Conservation (phyloP, 2,329 filamentous ascomycete genomes). For the Penicillium sp. region DNA sequence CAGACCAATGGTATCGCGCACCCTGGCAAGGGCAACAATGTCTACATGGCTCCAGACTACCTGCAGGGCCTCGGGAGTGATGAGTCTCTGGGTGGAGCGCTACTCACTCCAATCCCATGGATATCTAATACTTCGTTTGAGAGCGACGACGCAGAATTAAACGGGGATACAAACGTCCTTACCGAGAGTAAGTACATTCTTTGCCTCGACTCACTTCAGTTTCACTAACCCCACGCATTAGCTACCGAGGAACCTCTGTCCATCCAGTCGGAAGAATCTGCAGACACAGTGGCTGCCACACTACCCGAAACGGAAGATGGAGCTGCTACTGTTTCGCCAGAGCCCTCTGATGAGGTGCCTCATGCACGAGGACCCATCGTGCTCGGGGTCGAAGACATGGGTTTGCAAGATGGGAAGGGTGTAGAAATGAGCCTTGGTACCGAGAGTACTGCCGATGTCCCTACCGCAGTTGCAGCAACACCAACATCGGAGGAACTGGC, state of each 20-base stretch:
- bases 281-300: neutral
- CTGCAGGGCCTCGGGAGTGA: constrained; percentile 69
- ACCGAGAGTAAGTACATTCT: constrained; percentile 21
- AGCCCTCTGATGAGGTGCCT: constrained; percentile 65
- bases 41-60: constrained; percentile 37
- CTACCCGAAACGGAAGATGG: constrained; percentile 20
- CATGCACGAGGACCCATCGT: constrained; percentile 83
- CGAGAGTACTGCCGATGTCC: constrained; percentile 8
- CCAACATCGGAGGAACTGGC: constrained; percentile 13
- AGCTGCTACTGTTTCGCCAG: constrained; percentile 35
- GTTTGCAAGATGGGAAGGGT: constrained; percentile 64
- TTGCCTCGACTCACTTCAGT: neutral
- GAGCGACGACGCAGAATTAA: constrained; percentile 21
- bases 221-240: constrained; percentile 1
- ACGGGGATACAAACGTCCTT: constrained; percentile 21
- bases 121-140: constrained; percentile 51
- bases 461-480: constrained; percentile 6
- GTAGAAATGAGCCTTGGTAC: constrained; percentile 43
- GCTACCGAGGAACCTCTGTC: constrained; percentile 9
- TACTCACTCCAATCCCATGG: constrained; percentile 95
- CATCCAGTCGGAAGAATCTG: constrained; percentile 9
- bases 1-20: constrained; percentile 59
- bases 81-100: constrained; percentile 83
- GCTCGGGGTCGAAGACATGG: constrained; percentile 84
- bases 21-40: constrained; percentile 30